A percentile compares a stretch with the other conserved stretches of the same genome.
These are phyloP conservation scores for Starmerella lactis-condensi DNA, from an alignment of 805 yeast genomes.

Conservation along the genomic window DNA sequence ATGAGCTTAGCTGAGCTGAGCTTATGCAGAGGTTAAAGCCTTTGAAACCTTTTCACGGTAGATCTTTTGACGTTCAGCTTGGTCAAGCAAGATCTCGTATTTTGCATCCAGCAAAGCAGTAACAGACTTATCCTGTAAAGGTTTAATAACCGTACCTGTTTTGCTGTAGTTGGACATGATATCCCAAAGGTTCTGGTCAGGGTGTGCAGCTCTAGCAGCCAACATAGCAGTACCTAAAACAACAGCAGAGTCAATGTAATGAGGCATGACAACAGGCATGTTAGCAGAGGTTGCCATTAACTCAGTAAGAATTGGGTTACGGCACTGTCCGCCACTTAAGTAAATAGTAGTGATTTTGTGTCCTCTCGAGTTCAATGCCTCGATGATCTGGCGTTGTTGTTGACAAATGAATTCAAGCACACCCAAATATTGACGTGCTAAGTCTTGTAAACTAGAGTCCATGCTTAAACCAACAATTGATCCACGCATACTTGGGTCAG, in stretches of 20 bases:
- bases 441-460: slow-evolving; percentile 69
- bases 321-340: slow-evolving; percentile 93
- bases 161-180: slow-evolving; percentile 74
- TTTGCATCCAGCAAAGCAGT: slow-evolving; percentile 44
- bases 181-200: slow-evolving; percentile 43
- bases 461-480: slow-evolving; percentile 80
- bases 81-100: slow-evolving; percentile 72
- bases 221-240: slow-evolving; percentile 94
- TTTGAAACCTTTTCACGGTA: slow-evolving; percentile 45
- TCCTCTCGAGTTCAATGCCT: slow-evolving; percentile 63
- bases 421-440: slow-evolving; percentile 72
- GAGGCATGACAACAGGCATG: slow-evolving; percentile 75
- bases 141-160: slow-evolving; percentile 60
- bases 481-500: slow-evolving; percentile 86
- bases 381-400: slow-evolving; percentile 89
- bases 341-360: slow-evolving; percentile 58
- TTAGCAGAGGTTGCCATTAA: slow-evolving; percentile 85
- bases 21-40: too few species aligned
- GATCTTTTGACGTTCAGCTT: slow-evolving; percentile 60
- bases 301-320: slow-evolving; percentile 77
- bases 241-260: slow-evolving; percentile 91
- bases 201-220: slow-evolving; percentile 80
- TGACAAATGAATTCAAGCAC: slow-evolving; percentile 96
- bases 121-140: slow-evolving; percentile 43
- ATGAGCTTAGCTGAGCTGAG: too few species aligned